These are phyloP conservation scores for Periconia digitata DNA, from an alignment of 2,329 filamentous ascomycete genomes.

Conservation along the genomic window DNA sequence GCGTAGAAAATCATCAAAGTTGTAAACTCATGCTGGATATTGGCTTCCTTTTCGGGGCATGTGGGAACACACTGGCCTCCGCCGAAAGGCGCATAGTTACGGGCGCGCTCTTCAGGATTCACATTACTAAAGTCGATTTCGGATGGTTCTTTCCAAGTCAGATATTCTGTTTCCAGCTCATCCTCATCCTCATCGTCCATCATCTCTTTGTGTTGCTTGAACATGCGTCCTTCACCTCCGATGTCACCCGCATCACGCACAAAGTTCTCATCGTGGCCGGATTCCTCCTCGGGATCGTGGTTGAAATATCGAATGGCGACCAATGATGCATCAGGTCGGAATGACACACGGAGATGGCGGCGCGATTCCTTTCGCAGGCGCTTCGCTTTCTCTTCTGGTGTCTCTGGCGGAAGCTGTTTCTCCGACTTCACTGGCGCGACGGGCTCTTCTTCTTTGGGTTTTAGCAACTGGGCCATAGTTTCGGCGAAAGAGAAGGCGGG, in stretches of 20 bases:
- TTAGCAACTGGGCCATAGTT: conserved; percentile 48
- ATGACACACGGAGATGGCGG: conserved; percentile 69
- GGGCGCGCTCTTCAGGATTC: conserved; percentile 42
- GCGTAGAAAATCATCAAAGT: conserved; percentile 53
- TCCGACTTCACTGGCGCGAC: conserved; percentile 53
- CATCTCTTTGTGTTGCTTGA: conserved; percentile 64
- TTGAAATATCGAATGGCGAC: conserved; percentile 70
- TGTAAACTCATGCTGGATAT: conserved; percentile 48
- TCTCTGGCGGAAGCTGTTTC: conserved; percentile 61
- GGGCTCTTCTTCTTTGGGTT: conserved; percentile 58
- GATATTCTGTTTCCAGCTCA: conserved; percentile 47
- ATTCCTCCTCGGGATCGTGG: conserved; percentile 71
- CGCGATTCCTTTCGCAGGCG: conserved; percentile 73
- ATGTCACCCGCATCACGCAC: conserved; percentile 73
- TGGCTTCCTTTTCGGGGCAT: conserved; percentile 47
- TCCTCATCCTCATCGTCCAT: conserved; percentile 64
- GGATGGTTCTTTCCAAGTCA: conserved; percentile 35
- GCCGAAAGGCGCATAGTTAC: conserved; percentile 50
- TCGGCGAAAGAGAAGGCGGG: conserved; percentile 43
- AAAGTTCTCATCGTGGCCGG: conserved; percentile 67
- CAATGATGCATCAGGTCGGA: conserved; percentile 68
- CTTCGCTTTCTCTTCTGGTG: conserved; percentile 66
- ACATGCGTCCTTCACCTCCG: conserved; percentile 61
- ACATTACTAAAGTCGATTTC: conserved; percentile 49
- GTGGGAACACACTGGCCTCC: conserved; percentile 44